These are phyloP conservation scores for Sporothrix dimorphospora DNA, from an alignment of 2,329 filamentous ascomycete genomes.

Conservation along the genomic window DNA sequence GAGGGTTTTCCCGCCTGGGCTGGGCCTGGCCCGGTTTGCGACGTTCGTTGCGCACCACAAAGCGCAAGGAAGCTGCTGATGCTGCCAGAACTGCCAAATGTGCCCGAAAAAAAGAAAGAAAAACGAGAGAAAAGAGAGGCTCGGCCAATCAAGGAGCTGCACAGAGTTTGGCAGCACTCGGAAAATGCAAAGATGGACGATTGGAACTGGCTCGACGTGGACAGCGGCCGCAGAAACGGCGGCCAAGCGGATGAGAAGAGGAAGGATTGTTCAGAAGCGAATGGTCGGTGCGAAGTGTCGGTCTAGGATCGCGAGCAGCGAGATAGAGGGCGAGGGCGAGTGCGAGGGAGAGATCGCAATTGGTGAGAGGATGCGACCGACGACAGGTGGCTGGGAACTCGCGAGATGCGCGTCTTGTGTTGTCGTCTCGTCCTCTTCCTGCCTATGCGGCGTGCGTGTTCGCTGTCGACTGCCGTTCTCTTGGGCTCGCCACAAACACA, in stretches of 20 bases:
- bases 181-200: neutral
- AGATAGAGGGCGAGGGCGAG: neutral
- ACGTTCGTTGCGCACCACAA: conserved; percentile 13
- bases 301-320: conserved; percentile 10
- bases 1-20: conserved; percentile 18
- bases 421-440: neutral
- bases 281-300: neutral
- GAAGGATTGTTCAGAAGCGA: neutral
- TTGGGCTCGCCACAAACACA: conserved; percentile 2
- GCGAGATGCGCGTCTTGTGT: neutral
- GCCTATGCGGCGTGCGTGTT: neutral
- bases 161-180: conserved; percentile 7
- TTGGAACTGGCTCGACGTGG: conserved; percentile 7
- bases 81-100: neutral
- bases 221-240: conserved; percentile 12
- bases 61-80: neutral
- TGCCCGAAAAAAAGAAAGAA: neutral
- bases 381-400: neutral
- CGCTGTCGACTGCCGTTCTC: neutral
- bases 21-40: conserved; percentile 23
- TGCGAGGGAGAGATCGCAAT: neutral
- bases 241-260: neutral
- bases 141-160: neutral
- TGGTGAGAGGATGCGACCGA: neutral
- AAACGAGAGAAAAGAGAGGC: neutral